Percentiles rank a stretch among this genome's conserved stretches.
Conservation (phyloP, 2,329 filamentous ascomycete genomes). For the Penicillium rolfsii region DNA sequence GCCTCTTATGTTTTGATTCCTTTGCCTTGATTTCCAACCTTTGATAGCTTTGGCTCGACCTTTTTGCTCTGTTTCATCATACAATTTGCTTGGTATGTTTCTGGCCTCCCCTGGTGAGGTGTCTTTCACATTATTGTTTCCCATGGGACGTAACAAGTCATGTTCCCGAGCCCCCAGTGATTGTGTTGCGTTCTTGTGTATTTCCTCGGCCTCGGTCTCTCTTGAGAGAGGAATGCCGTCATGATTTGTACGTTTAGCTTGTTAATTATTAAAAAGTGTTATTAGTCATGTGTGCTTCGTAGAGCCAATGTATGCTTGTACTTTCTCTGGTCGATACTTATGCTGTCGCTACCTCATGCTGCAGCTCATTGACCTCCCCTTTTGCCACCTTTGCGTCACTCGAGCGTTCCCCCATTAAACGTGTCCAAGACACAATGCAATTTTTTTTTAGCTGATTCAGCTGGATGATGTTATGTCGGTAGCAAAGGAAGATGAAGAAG, state of each 20-base stretch:
- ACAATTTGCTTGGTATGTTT: background rate
- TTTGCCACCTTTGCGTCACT: slow-evolving; percentile 9
- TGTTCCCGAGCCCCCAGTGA: background rate
- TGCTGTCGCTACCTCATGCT: background rate
- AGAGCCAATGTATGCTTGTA: background rate
- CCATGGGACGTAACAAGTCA: background rate
- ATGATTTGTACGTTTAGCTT: slow-evolving; percentile 31
- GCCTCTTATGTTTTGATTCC: slow-evolving; percentile 5
- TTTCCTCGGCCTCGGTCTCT: slow-evolving; percentile 6
- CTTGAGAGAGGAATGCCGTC: slow-evolving; percentile 12
- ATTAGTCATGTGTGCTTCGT: background rate
- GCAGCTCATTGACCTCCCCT: background rate
- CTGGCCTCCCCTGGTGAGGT: background rate
- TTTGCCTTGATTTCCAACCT: background rate
- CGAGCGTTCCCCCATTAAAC: background rate
- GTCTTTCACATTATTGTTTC: background rate
- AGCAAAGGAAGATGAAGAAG: background rate
- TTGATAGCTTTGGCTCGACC: background rate
- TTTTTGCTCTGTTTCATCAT: slow-evolving; percentile 4
- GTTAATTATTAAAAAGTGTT: slow-evolving; percentile 18
- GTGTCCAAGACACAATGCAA: background rate
- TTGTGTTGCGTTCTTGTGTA: background rate
- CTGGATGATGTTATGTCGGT: background rate
- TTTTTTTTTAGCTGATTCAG: too few relatives aligned
- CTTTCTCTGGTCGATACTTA: background rate